phyloP scores from a whole-genome alignment of 306 rosid species.

The Rubus idaeus region DNA sequence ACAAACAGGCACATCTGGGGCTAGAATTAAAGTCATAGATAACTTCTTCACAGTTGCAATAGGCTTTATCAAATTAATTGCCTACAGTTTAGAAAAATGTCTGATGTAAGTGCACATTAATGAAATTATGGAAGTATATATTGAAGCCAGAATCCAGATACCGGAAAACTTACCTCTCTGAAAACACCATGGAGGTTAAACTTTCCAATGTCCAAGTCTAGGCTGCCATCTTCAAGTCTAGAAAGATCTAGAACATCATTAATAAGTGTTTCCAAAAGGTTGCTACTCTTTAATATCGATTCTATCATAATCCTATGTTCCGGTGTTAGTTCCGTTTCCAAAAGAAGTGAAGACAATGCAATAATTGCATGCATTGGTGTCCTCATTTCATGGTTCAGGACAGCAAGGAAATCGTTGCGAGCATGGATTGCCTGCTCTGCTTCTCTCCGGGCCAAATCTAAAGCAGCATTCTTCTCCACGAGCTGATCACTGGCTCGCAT shows the following conservation, averaged over 20 bases:
- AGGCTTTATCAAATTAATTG: constrained; percentile 66
- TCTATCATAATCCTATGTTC: constrained; percentile 87
- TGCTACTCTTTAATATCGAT: constrained; percentile 78
- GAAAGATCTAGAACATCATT: constrained; percentile 94
- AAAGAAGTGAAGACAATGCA: constrained; percentile 82
- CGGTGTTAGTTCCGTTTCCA: constrained; percentile 79
- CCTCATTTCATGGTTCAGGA: constrained; percentile 98
- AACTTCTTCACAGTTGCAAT: constrained; percentile 82
- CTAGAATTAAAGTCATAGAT: constrained; percentile 58
- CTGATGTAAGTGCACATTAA: constrained; percentile 4
- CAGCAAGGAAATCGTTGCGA: constrained; percentile 86
- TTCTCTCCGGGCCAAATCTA: constrained; percentile 79
- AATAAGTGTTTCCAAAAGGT: constrained; percentile 72
- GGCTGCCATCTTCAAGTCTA: constrained; percentile 91
- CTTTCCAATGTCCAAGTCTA: constrained; percentile 64
- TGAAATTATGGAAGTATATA: constrained; percentile 13
- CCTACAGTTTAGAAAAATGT: constrained; percentile 40
- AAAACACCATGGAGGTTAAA: constrained; percentile 76
- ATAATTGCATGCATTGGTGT: constrained; percentile 92
- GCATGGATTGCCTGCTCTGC: constrained; percentile 93
- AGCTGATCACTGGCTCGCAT: constrained; percentile 91
- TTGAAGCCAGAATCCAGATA: constrained; percentile 17
- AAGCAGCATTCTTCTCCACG: constrained; percentile 75
- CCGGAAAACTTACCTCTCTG: constrained; percentile 53
- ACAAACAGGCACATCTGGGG: constrained; percentile 74